Evolutionary conservation across 208 protist species (phyloP), one percentile per base, ranked within the genome.

Genomic region (Vickermania ingenoplastis): DNA sequence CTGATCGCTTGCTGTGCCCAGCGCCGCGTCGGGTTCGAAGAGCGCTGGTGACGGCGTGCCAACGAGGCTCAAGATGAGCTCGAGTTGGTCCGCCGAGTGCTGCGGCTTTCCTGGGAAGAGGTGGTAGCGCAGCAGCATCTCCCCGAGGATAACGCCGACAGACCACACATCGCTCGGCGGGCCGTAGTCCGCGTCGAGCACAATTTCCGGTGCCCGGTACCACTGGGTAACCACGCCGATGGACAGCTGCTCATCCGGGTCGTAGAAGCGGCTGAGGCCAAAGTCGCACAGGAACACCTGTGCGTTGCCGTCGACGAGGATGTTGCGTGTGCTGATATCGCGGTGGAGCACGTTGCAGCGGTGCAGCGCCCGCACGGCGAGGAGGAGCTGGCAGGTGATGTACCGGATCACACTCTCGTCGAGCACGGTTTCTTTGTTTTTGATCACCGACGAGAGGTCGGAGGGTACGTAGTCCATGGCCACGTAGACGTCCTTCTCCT

Each of bases 61-160:
- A 11, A 98, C 84, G 27, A 94, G 79, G 56, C 80, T 71, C 31
- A 96, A 95, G 26, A 98, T 97, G 51, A 91, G 83, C 53, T 83
- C 84, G 11, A 98, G 77, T 67, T 97, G 92, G 56, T 97, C 91
- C n/a, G 96, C 96, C 0, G 77, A 88, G 69, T 96, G 86, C 61
- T 98, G 96, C 13, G 73, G 71, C 55, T 92, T 94, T 14, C 94
- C 94, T 4, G 92, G 92, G 41, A 97, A 89, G 11, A 97, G 71
- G 54, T 97, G 91, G 1, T 74, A 79, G 17, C 87, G 74, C 27
- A 94, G 79, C 31, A 97, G 81, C 31, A 98, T 67, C 71, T 96
- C 90, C 5, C 85, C 88, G n/a, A 96, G 69, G 53, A 96, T 91
- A n/a, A 93, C 86, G 5, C 90, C 90, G 31, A 94, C 80, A 50